Evolutionary conservation across 345 rosid species (phyloP).

Genomic region (Melastoma malabathricum): DNA sequence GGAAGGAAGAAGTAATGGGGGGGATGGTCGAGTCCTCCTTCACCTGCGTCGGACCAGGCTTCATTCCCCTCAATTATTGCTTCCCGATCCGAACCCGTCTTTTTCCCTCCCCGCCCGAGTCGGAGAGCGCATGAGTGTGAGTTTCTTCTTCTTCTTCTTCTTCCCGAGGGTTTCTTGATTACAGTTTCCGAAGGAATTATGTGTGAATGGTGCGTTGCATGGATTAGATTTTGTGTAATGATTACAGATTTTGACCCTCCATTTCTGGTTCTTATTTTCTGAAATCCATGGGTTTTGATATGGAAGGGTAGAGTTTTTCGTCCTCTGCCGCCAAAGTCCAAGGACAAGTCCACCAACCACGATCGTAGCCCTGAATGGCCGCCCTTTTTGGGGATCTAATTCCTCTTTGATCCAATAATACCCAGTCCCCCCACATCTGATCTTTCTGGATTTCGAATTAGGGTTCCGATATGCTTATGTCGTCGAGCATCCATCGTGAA

Average conservation of each 20-base stretch:
- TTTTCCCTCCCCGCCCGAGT: not conserved
- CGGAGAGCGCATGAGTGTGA: not conserved
- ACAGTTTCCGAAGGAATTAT: not conserved
- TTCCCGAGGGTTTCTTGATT: not conserved
- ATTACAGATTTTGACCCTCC: constrained; percentile 41
- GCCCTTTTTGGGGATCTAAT: too few relatives aligned
- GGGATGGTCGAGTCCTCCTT: not conserved
- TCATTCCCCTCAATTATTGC: constrained; percentile 73
- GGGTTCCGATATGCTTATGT: too few relatives aligned
- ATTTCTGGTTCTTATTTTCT: constrained; percentile 2
- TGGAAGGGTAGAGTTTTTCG: too few relatives aligned
- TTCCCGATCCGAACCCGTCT: constrained; percentile 2
- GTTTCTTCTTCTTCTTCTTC: not conserved
- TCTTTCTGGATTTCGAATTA: too few relatives aligned
- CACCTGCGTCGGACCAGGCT: constrained; percentile 87
- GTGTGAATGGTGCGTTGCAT: constrained; percentile 3
- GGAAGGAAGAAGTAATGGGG: not conserved
- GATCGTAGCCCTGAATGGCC: too few relatives aligned
- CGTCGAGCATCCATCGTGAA: too few relatives aligned
- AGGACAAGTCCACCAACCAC: too few relatives aligned
- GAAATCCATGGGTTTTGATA: constrained; percentile 14
- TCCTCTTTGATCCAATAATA: too few relatives aligned
- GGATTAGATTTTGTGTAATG: constrained; percentile 56
- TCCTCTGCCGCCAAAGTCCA: too few relatives aligned
- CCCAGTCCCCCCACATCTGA: too few relatives aligned